phyloP scores from a whole-genome alignment of 345 rosid species.

The Chamaenerion angustifolium region DNA sequence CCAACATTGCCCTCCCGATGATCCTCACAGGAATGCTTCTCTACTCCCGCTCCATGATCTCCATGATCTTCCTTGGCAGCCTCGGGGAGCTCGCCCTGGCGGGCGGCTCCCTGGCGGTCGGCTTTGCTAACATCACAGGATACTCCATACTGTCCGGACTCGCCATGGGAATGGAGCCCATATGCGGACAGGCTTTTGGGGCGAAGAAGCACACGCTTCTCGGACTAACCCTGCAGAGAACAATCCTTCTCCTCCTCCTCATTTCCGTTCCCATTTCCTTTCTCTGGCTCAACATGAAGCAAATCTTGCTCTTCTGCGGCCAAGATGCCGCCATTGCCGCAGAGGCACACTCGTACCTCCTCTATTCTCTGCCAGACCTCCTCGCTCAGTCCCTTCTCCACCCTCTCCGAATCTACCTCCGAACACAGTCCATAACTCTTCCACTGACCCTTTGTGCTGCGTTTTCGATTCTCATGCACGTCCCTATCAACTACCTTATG shows the following conservation, averaged over 20 bases:
- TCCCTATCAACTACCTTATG: slow-evolving; percentile 19
- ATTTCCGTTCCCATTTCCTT: slow-evolving; percentile 26
- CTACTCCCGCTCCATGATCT: slow-evolving; percentile 38
- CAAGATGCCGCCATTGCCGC: slow-evolving; percentile 23
- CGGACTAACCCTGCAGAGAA: slow-evolving; percentile 22
- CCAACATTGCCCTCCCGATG: slow-evolving; percentile 29
- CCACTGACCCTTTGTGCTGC: slow-evolving; percentile 15
- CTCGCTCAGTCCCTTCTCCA: slow-evolving; percentile 27
- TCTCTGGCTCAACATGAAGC: slow-evolving; percentile 26
- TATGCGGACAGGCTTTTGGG: slow-evolving; percentile 39
- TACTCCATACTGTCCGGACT: slow-evolving; percentile 17
- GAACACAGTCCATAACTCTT: slow-evolving; percentile 21
- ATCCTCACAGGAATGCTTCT: slow-evolving; percentile 27
- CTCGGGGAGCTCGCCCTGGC: slow-evolving; percentile 31
- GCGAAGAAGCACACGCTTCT: slow-evolving; percentile 22
- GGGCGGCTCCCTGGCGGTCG: slow-evolving; percentile 32
- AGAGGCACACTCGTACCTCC: slow-evolving; percentile 22
- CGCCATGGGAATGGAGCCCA: slow-evolving; percentile 31
- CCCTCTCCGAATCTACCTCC: slow-evolving; percentile 31
- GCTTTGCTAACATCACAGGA: slow-evolving; percentile 25
- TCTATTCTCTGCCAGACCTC: slow-evolving; percentile 30
- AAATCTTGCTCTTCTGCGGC: slow-evolving; percentile 22
- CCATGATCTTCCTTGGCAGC: slow-evolving; percentile 42
- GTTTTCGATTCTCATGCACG: slow-evolving; percentile 12
- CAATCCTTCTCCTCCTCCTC: slow-evolving; percentile 24